Base-by-base conservation (phyloP, 805 yeast genomes). In the Cyberlindnera amylophila region DNA sequence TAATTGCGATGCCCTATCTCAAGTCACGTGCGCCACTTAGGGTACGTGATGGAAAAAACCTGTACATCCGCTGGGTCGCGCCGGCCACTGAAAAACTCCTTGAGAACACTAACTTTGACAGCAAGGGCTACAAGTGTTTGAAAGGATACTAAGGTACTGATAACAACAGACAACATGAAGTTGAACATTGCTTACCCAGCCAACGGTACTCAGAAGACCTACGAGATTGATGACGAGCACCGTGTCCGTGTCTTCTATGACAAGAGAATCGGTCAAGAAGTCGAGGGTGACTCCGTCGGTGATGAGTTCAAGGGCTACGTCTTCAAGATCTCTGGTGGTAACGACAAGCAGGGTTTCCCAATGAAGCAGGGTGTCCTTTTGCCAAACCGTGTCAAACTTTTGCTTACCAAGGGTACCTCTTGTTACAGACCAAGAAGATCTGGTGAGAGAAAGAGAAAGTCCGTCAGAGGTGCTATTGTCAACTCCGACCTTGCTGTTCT, bases 341-440 rank as follows among this genome's bases (percentile, higher is more conserved):
- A 93, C 86, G 99, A 93, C 81, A 93, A 93, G 80, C 99, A 93
- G 81, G 99, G 99, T 80, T 93, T 93, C 96, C 98, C 99, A 78
- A 93, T 95, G 99, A 93, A 90, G 78, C 99, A 95, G 79, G 99
- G 99, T 85, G 99, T 93, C 59, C 79, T 93, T 82, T 93, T 88
- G 81, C 98, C 99, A 77, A 89, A 95, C 83, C 95, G 99, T 84
- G 98, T 93, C 65, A 89, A 86, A 73, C 82, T 93, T 66, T 82
- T 93, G 70, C 80, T 93, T 69, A 73, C 96, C 62, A 82, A 88
- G 76, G 96, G 91, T 67, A 84, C 78, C 79, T 87, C 97, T 64
- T 91, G 98, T 82, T 93, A 93, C 95, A 91, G 99, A 82, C 95
- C 96, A 74, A 93, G 99, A 82, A 88, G 98, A 79, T 69, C 74